Evolutionary conservation across 306 rosid species (phyloP), one percentile per base, ranked within the genome.

Genomic region (Abrus pulchellus): DNA sequence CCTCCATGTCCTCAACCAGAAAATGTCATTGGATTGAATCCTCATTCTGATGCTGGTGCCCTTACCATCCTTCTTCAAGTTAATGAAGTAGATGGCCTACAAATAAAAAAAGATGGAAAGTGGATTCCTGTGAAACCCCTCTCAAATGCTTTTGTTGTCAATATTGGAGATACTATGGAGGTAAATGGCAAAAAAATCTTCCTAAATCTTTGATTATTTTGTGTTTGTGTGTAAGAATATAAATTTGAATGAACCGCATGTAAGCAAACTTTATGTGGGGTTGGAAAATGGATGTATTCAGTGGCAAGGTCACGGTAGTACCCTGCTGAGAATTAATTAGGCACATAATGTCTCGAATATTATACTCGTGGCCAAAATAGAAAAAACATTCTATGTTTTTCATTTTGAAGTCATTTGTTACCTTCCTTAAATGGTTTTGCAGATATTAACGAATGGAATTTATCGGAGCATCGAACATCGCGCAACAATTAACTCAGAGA

Each of bases 1-100:
- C 88, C 90, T 55, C 86, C 88, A 47, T 87, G 88, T 65, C 80
- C 90, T 2, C 80, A 82, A 43, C 86, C 88, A 40, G 88, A 87
- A 10, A 52, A 62, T 48, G 88, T 82, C 5, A 81, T 84, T 38
- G 88, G 88, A 7, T 6, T 87, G 0, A 33, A 52, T 9, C 82
- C 88, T 69, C 90, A 87, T 52, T 81, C 90, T 2, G 90, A 87
- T 66, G 80, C 59, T 3, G 56, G 3, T 3, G 85, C 49, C 38
- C 64, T 87, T 48, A 84, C 80, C n/a, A 81, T 87, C 8, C 84
- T 87, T 9, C 80, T 78, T 13, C 88, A 87, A 82, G 75, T 52
- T 33, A 79, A 64, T 47, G 86, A 84, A 14, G 47, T 67, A 5
- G 83, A 82, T 56, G 90, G 90, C 29, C 88, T 87, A 1, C 88